These are phyloP conservation scores for Ceratocystis huliohia DNA, from an alignment of 2,329 filamentous ascomycete genomes.

Conservation along the genomic window DNA sequence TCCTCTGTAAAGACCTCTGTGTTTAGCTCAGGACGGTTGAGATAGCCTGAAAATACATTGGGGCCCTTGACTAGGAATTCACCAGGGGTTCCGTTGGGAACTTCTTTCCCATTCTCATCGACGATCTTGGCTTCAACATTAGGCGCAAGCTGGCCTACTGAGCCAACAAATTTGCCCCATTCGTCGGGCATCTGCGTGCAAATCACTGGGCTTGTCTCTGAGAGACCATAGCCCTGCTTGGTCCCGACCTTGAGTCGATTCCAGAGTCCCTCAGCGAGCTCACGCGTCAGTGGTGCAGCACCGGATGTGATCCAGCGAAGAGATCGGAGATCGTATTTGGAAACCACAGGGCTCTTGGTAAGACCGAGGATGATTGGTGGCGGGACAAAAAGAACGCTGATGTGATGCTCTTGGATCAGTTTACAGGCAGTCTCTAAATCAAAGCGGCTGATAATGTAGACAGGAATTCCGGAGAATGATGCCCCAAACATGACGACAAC, in stretches of 20 bases:
- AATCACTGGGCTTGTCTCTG: slow-evolving; percentile 71
- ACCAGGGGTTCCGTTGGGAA: slow-evolving; percentile 46
- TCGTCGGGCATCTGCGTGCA: slow-evolving; percentile 61
- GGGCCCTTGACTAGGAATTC: slow-evolving; percentile 68
- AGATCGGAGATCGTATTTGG: slow-evolving; percentile 66
- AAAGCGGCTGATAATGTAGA: slow-evolving; percentile 62
- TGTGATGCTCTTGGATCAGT: slow-evolving; percentile 58
- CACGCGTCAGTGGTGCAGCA: slow-evolving; percentile 69
- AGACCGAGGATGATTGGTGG: slow-evolving; percentile 74
- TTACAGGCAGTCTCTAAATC: slow-evolving; percentile 67
- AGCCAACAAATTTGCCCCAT: slow-evolving; percentile 65
- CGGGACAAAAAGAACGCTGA: slow-evolving; percentile 71
- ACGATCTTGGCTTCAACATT: slow-evolving; percentile 77
- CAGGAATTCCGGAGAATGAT: slow-evolving; percentile 50
- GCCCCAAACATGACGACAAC: slow-evolving; percentile 27
- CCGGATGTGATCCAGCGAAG: slow-evolving; percentile 78
- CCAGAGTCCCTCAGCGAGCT: slow-evolving; percentile 67
- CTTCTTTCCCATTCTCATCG: slow-evolving; percentile 43
- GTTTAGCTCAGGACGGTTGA: slow-evolving; percentile 60
- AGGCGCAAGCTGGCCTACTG: slow-evolving; percentile 63
- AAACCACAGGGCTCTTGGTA: slow-evolving; percentile 63
- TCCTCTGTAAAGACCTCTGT: slow-evolving; percentile 58
- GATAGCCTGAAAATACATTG: slow-evolving; percentile 68
- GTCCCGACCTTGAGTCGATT: slow-evolving; percentile 61
- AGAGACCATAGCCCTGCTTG: slow-evolving; percentile 88